Evolutionary conservation across 192 early-diverging fungal genomes (phyloP).

Genomic region (Coemansia sp.): DNA sequence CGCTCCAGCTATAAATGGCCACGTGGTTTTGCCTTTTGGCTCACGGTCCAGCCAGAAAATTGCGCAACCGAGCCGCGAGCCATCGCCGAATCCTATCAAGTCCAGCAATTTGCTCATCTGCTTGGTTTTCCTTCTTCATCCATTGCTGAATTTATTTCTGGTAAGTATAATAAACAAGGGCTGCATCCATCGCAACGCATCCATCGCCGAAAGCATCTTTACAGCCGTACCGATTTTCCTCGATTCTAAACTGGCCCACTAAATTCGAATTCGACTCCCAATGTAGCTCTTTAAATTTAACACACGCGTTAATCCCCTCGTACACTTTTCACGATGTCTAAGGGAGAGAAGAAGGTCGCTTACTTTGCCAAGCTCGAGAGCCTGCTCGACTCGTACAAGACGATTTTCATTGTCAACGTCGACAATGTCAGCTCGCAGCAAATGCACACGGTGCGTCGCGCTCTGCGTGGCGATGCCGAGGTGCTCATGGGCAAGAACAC

Average conservation of each 20-base stretch:
- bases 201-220: not conserved
- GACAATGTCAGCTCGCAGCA: conserved; percentile 99
- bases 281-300: conserved; percentile 24
- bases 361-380: conserved; percentile 93
- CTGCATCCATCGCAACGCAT: not conserved
- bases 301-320: conserved; percentile 38
- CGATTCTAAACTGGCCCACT: not conserved
- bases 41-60: not conserved
- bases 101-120: not conserved
- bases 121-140: not conserved
- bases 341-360: conserved; percentile 84
- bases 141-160: not conserved
- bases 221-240: not conserved
- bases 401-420: conserved; percentile 99
- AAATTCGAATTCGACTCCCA: not conserved
- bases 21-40: not conserved
- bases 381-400: conserved; percentile 86
- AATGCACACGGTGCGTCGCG: conserved; percentile 96
- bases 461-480: conserved; percentile 86
- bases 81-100: not conserved
- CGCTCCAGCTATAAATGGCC: not conserved
- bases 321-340: conserved; percentile 47
- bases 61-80: not conserved
- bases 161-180: not conserved
- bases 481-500: conserved; percentile 99